Percentiles rank a stretch among this genome's conserved stretches.
Conservation (phyloP, 768 basidiomycete species). For the Auricularia cornea region DNA sequence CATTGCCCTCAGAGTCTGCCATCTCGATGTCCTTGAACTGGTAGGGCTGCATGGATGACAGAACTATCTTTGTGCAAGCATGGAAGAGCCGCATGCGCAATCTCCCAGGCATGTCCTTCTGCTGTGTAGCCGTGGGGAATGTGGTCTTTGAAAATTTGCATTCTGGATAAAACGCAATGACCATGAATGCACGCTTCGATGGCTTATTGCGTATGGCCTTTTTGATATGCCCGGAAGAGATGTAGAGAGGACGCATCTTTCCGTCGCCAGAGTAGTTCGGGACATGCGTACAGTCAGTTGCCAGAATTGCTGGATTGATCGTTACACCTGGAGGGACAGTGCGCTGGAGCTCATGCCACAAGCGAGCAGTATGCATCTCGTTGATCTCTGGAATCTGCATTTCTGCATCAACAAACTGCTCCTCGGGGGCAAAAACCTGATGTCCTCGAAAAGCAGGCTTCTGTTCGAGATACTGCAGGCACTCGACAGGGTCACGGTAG, state of each 20-base stretch:
- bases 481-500: constrained; percentile 6
- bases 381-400: neutral
- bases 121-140: neutral
- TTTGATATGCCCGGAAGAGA: neutral
- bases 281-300: neutral
- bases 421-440: neutral
- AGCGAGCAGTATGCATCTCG: constrained; percentile 2
- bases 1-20: constrained; percentile 1
- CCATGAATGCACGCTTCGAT: neutral
- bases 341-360: neutral
- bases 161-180: neutral
- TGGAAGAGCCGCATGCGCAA: neutral
- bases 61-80: neutral
- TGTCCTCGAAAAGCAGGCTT: constrained; percentile 2
- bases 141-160: neutral
- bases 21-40: neutral
- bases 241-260: neutral
- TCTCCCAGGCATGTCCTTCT: neutral
- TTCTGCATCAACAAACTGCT: neutral
- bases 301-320: neutral
- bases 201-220: neutral
- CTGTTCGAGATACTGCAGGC: neutral
- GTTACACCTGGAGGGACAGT: neutral
- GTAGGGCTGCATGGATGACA: neutral
- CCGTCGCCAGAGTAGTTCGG: neutral